Evolutionary conservation across 352 stramenopile species (phyloP).

Genomic region (Nothophytophthora sp.): DNA sequence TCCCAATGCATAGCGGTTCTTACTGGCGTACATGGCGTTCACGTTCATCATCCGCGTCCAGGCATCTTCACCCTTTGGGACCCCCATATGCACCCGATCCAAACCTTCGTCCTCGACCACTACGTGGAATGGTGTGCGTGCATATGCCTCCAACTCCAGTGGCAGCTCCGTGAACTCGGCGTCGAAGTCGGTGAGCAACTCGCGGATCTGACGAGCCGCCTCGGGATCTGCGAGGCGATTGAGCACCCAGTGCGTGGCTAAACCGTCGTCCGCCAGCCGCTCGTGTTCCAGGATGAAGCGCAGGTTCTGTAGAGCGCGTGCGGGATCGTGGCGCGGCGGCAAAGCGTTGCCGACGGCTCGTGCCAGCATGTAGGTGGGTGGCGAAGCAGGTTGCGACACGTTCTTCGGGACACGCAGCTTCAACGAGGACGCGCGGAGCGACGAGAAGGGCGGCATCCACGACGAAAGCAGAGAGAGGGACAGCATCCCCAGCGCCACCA

Average conservation of each 20-base stretch:
- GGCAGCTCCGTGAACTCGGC: constrained; percentile 45
- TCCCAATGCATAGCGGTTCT: constrained; percentile 52
- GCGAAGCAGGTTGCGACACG: not conserved
- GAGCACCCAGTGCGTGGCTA: constrained; percentile 52
- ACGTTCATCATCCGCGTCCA: constrained; percentile 33
- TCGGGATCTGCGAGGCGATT: constrained; percentile 43
- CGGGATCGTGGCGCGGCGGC: constrained; percentile 50
- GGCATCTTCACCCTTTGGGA: constrained; percentile 16
- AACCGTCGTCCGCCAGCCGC: constrained; percentile 27
- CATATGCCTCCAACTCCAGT: constrained; percentile 35
- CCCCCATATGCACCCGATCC: constrained; percentile 32
- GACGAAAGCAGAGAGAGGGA: constrained; percentile 24
- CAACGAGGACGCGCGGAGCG: not conserved
- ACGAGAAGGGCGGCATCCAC: constrained; percentile 16
- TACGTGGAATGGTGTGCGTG: constrained; percentile 36
- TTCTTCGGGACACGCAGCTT: not conserved
- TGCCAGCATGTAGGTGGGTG: constrained; percentile 34
- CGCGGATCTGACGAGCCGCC: constrained; percentile 26
- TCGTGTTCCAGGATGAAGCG: constrained; percentile 58
- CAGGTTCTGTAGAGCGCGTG: constrained; percentile 43
- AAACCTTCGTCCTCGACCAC: constrained; percentile 40
- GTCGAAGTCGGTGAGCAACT: constrained; percentile 36
- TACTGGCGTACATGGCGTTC: constrained; percentile 47
- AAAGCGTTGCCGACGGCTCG: constrained; percentile 53
- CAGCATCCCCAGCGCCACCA: constrained; percentile 24